Conservation (phyloP, 805 yeast species). For the Sugiyamaella mastotermitis region DNA sequence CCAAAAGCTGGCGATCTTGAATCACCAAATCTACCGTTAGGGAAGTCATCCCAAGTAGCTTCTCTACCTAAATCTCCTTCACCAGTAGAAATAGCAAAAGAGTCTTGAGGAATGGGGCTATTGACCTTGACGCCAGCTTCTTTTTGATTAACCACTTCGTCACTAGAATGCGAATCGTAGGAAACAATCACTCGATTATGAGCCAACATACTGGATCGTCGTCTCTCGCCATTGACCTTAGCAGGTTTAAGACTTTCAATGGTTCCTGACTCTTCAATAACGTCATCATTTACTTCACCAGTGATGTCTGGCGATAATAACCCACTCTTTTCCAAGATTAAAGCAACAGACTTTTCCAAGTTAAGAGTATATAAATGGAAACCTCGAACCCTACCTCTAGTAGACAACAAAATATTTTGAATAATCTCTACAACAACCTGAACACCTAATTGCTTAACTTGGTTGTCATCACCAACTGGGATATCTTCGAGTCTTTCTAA, state of each 20-base stretch:
- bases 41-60: slow-evolving; percentile 96
- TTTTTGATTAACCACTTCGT: slow-evolving; percentile 37
- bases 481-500: slow-evolving; percentile 49
- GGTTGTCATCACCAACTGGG: slow-evolving; percentile 66
- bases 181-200: slow-evolving; percentile 39
- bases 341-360: slow-evolving; percentile 86
- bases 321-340: slow-evolving; percentile 60
- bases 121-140: slow-evolving; percentile 13
- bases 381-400: slow-evolving; percentile 61
- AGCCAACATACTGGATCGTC: slow-evolving; percentile 25
- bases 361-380: slow-evolving; percentile 91
- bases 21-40: slow-evolving; percentile 94
- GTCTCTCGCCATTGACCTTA: slow-evolving; percentile 3
- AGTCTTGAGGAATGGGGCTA: slow-evolving; percentile 28
- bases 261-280: background rate
- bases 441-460: slow-evolving; percentile 79
- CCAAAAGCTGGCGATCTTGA: slow-evolving; percentile 96
- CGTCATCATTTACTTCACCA: slow-evolving; percentile 18
- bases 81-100: slow-evolving; percentile 76
- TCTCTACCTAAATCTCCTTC: slow-evolving; percentile 79
- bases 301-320: slow-evolving; percentile 37
- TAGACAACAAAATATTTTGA: slow-evolving; percentile 33
- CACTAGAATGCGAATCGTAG: slow-evolving; percentile 18
- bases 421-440: slow-evolving; percentile 61
- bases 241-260: background rate